These are phyloP conservation scores for Heterobasidion irregulare DNA, from an alignment of 1,284 basidiomycete genomes.

Conservation along the genomic window DNA sequence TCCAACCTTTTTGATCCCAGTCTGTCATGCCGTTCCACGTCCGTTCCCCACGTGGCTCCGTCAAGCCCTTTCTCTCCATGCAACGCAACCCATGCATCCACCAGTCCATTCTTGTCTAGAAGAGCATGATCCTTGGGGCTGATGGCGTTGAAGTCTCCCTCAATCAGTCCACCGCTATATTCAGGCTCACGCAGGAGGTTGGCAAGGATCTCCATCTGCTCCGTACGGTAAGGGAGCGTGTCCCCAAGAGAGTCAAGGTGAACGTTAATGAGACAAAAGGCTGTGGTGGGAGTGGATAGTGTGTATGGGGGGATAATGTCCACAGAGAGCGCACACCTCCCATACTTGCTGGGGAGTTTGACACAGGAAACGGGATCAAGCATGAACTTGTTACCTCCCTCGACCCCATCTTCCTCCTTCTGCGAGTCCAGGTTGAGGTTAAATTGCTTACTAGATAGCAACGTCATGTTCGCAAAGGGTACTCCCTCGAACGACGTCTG, in stretches of 20 bases:
- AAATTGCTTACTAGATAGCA: conserved; percentile 23
- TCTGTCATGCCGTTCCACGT: no score
- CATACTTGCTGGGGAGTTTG: conserved; percentile 26
- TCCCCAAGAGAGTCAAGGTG: conserved; percentile 29
- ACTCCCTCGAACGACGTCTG: conserved; percentile 23
- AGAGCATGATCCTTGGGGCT: conserved; percentile 25
- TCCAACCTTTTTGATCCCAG: conserved; percentile 24
- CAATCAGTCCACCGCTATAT: conserved; percentile 25
- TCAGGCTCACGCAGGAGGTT: conserved; percentile 26
- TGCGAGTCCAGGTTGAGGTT: conserved; percentile 10
- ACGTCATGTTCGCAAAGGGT: conserved; percentile 31
- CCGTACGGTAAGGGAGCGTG: conserved; percentile 17
- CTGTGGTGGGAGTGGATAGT: conserved; percentile 9
- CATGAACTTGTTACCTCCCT: conserved; percentile 19
- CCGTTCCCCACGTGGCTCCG: conserved; percentile 10
- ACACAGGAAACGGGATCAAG: conserved; percentile 22
- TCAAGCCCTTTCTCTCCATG: conserved; percentile 12
- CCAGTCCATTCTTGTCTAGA: conserved; percentile 26
- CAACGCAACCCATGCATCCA: conserved; percentile 31
- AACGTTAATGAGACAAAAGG: conserved; percentile 29
- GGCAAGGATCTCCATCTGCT: conserved; percentile 27
- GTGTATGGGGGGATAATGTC: conserved; percentile 21
- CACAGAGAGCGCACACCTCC: conserved; percentile 24
- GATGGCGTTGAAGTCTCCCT: conserved; percentile 36
- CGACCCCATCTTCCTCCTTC: conserved; percentile 6